Evolutionary conservation across 1,284 basidiomycete species (phyloP).

Genomic region (Malassezia cuniculi): DNA sequence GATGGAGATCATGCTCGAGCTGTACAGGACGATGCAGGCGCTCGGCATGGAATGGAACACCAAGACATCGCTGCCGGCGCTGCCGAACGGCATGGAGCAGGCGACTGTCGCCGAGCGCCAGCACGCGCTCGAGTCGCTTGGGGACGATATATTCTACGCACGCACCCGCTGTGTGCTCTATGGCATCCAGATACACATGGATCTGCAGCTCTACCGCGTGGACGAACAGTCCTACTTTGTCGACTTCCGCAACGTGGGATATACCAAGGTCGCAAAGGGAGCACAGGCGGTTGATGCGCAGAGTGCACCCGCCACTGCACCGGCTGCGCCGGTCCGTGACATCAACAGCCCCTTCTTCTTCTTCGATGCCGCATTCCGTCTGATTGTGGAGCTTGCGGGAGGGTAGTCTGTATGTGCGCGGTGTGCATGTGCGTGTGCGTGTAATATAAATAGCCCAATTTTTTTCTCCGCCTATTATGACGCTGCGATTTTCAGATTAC

Average conservation of each 20-base stretch:
- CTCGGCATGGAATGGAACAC: conserved; percentile 88
- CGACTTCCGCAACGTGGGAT: conserved; percentile 92
- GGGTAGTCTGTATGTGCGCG: too few species aligned
- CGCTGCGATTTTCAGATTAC: too few species aligned
- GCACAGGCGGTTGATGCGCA: conserved; percentile 33
- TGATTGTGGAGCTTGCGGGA: conserved; percentile 46
- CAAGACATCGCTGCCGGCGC: conserved; percentile 33
- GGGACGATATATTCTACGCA: conserved; percentile 69
- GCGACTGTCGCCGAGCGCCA: conserved; percentile 26
- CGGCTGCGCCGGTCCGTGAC: conserved; percentile 52
- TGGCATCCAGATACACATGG: conserved; percentile 56
- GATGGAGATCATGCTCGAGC: conserved; percentile 98
- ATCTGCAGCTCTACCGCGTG: conserved; percentile 88
- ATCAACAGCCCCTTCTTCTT: conserved; percentile 82
- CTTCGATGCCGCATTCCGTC: conserved; percentile 74
- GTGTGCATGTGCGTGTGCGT: too few species aligned
- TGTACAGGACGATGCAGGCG: conserved; percentile 78
- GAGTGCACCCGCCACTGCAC: background rate
- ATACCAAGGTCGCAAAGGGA: conserved; percentile 56
- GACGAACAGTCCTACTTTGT: conserved; percentile 93
- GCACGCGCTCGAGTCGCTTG: conserved; percentile 47
- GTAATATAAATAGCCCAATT: too few species aligned
- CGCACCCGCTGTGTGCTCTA: conserved; percentile 62
- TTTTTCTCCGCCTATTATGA: too few species aligned
- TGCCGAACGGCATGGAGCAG: conserved; percentile 23